Evolutionary conservation across 306 rosid species (phyloP).

Genomic region (Prunus kanzakura): DNA sequence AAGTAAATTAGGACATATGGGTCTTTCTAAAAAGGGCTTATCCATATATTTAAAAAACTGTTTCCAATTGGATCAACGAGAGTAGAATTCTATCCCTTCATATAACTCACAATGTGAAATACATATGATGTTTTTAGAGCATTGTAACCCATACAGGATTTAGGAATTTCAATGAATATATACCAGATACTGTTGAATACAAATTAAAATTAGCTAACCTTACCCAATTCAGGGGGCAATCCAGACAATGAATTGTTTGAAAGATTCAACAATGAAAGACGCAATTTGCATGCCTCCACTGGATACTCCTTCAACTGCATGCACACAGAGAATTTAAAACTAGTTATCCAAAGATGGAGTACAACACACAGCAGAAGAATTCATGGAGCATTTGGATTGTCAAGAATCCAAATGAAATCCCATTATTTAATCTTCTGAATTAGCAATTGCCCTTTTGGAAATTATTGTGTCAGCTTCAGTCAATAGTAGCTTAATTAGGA

Average conservation of each 20-base stretch:
- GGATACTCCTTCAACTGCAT: slow-evolving; percentile 90
- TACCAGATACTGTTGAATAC: slow-evolving; percentile 9
- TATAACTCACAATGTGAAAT: neutral
- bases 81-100: neutral
- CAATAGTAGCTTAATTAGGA: neutral
- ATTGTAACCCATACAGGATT: neutral
- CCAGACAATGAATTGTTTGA: slow-evolving; percentile 94
- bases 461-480: neutral
- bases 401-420: neutral
- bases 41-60: neutral
- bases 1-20: neutral
- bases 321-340: slow-evolving; percentile 18
- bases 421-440: neutral
- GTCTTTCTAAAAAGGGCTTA: neutral
- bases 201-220: slow-evolving; percentile 30
- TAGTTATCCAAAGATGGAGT: slow-evolving; percentile 12
- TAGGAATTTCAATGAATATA: slow-evolving; percentile 13
- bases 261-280: slow-evolving; percentile 69
- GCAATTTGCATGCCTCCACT: slow-evolving; percentile 85
- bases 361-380: neutral
- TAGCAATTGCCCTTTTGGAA: neutral
- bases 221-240: slow-evolving; percentile 89
- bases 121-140: neutral
- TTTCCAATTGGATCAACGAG: neutral
- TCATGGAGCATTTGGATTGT: neutral